Conservation (phyloP, 208 protist species). For the Crithidia acanthocephali region DNA sequence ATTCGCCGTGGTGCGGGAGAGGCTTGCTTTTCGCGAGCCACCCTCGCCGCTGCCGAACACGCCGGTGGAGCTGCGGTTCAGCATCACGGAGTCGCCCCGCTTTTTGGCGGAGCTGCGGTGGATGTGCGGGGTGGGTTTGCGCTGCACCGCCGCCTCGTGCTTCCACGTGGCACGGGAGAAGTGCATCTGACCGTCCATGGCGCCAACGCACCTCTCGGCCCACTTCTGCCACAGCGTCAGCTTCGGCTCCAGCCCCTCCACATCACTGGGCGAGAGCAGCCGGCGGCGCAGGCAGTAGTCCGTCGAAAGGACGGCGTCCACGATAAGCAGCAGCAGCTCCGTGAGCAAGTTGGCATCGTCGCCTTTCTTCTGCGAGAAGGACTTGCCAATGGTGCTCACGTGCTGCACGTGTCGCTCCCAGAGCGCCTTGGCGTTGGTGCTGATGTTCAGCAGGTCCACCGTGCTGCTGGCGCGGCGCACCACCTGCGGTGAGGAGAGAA, state of each 20-base stretch:
- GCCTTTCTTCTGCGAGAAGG: constrained; percentile 23
- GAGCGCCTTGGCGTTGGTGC: constrained; percentile 42
- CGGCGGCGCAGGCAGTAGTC: constrained; percentile 46
- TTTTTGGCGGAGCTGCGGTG: constrained; percentile 17
- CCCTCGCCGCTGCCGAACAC: neutral
- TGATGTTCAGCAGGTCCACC: constrained; percentile 47
- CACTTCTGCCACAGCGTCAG: constrained; percentile 36
- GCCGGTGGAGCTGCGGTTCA: neutral
- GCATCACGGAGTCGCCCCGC: neutral
- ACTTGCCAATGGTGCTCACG: constrained; percentile 8
- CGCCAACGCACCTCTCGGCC: constrained; percentile 36
- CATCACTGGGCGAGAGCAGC: constrained; percentile 32
- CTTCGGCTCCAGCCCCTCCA: constrained; percentile 34
- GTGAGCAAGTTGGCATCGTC: constrained; percentile 18
- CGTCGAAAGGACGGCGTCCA: constrained; percentile 57
- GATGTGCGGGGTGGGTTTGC: constrained; percentile 39
- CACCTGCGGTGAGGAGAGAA: constrained; percentile 43
- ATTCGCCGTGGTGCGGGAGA: constrained; percentile 7
- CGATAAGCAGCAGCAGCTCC: constrained; percentile 41
- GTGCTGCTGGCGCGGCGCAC: constrained; percentile 38
- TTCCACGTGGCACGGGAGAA: constrained; percentile 29
- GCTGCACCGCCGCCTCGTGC: constrained; percentile 43
- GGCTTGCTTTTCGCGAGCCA: constrained; percentile 1
- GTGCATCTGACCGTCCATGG: constrained; percentile 12
- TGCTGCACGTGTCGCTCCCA: constrained; percentile 38